These are phyloP conservation scores for Berberis thunbergii DNA, from an alignment of 164 flowering plant species.

Conservation along the genomic window DNA sequence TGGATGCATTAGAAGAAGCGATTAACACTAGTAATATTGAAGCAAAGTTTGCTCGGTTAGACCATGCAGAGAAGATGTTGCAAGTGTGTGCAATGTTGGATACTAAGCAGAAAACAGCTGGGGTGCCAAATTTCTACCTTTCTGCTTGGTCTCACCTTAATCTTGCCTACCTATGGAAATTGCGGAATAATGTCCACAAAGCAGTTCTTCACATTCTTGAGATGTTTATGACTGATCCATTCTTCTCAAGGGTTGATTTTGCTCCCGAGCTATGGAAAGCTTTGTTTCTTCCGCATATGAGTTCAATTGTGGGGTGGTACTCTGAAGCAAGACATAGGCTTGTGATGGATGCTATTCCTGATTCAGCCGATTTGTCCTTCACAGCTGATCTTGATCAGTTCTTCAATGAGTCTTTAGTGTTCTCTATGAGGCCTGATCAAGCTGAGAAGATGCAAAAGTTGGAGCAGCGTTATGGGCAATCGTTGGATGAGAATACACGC, in stretches of 20 bases:
- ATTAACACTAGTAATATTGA: conserved; percentile 56
- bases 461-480: conserved; percentile 57
- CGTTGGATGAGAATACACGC: conserved; percentile 58
- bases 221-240: conserved; percentile 64
- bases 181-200: conserved; percentile 38
- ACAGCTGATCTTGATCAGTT: conserved; percentile 64
- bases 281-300: conserved; percentile 66
- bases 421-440: conserved; percentile 67
- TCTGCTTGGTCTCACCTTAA: conserved; percentile 84
- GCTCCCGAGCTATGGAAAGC: conserved; percentile 74
- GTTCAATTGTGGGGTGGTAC: conserved; percentile 79
- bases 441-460: conserved; percentile 52
- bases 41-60: conserved; percentile 58
- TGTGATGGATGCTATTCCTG: conserved; percentile 73
- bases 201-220: conserved; percentile 59
- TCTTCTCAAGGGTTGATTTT: conserved; percentile 65
- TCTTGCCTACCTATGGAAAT: conserved; percentile 53
- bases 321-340: conserved; percentile 60
- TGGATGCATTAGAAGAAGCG: conserved; percentile 82
- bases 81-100: conserved; percentile 76
- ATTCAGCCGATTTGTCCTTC: conserved; percentile 56
- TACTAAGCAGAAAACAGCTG: conserved; percentile 54
- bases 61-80: conserved; percentile 71
- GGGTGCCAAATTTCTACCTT: conserved; percentile 71
- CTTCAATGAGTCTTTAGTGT: conserved; percentile 63